These are phyloP conservation scores for Trichoderma virens DNA, from an alignment of 495 filamentous ascomycete genomes.

Conservation along the genomic window DNA sequence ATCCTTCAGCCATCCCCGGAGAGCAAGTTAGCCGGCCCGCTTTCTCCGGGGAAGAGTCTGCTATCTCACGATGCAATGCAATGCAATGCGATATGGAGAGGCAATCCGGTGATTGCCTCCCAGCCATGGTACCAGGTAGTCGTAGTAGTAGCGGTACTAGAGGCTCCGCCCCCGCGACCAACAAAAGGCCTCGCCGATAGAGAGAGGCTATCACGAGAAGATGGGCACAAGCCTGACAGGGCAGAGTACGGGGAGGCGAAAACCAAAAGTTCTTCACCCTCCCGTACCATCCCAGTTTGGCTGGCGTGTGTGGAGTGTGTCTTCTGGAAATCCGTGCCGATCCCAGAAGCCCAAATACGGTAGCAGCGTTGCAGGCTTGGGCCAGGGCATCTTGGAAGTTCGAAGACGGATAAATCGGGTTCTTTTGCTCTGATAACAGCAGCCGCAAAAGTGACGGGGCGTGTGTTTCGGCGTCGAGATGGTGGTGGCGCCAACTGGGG, in stretches of 20 bases:
- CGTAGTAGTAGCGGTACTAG: not conserved
- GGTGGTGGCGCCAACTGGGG: not conserved
- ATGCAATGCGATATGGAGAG: not conserved
- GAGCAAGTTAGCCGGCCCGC: not conserved
- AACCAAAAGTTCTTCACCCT: not conserved
- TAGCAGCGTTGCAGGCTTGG: not conserved
- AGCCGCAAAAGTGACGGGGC: too few species aligned
- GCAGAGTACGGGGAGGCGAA: not conserved
- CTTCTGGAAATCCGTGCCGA: not conserved
- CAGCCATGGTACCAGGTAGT: not conserved
- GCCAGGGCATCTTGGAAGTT: not conserved
- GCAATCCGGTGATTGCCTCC: not conserved
- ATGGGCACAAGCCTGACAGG: not conserved
- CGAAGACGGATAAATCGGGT: slow-evolving; percentile 2
- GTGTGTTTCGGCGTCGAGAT: too few species aligned
- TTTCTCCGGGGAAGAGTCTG: not conserved
- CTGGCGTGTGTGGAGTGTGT: not conserved
- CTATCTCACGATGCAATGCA: not conserved
- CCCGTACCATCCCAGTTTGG: not conserved
- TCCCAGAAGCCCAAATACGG: not conserved
- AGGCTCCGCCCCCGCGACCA: not conserved
- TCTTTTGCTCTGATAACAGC: not conserved
- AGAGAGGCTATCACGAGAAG: slow-evolving; percentile 1
- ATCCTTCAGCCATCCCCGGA: not conserved
- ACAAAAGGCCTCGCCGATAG: not conserved